Evolutionary conservation across 2,329 filamentous ascomycete genomes (phyloP), one percentile per base, ranked within the genome.

Genomic region (Fusarium subtropicale): DNA sequence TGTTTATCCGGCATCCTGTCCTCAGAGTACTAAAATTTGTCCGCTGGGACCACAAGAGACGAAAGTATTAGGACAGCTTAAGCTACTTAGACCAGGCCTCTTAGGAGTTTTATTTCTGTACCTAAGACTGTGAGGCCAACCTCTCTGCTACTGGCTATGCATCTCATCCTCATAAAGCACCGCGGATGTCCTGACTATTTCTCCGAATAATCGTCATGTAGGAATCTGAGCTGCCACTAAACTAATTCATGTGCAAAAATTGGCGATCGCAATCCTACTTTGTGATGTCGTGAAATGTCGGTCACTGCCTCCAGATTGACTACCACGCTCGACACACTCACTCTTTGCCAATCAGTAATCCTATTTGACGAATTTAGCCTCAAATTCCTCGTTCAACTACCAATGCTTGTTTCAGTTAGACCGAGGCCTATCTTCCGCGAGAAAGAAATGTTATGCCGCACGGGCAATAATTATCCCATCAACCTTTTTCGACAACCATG

Each of bases 381-480:
- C 47, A 28, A 38, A 18, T 16, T 50, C 11, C 5, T 38, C 12
- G n/a, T 10, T 26, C 8, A 24, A 51, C 22, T 28, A 26, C 18
- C 39, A 42, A 26, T 42, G 39, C 39, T 18, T 18, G 47, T 51
- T 51, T 51, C 48, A 51, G 22, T n/a, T 11, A 28, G 24, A 24
- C 13, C 33, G n/a, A 51, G 24, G 5, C 18, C 22, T 28, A 51
- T 39, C 18, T 26, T 26, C 48, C 48, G 24, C 39, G 9, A 6
- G 7, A 39, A 39, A 10, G 15, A 6, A 39, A n/a, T 18, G 12
- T 51, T 38, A 39, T 12, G 24, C 48, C 33, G 48, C 20, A 26
- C 48, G 48, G 48, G 48, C 24, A 51, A 51, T 51, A 51, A 51
- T 51, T 51, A 51, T 51, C 48, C 48, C 48, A 51, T 51, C 48